Percentiles rank a stretch among this genome's conserved stretches.
phyloP scores from a whole-genome alignment of 768 basidiomycete genomes.

The Myochromella boudieri region DNA sequence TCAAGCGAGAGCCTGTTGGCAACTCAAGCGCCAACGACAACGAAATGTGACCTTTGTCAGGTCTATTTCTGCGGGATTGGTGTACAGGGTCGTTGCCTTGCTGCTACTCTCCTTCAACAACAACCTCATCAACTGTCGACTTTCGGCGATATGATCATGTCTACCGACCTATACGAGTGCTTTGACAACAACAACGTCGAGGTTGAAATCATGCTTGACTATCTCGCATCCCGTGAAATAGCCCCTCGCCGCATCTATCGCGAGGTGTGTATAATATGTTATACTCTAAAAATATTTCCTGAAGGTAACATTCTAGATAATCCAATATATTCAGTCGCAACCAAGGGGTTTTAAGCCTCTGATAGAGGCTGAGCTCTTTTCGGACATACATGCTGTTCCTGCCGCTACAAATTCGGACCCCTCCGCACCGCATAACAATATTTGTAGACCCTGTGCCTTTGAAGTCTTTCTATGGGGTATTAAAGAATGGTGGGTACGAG shows the following conservation, averaged over 20 bases:
- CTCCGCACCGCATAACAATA: conserved; percentile 54
- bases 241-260: conserved; percentile 75
- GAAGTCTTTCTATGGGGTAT: conserved; percentile 77
- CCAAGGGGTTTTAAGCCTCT: conserved; percentile 65
- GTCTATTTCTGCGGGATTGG: conserved; percentile 82
- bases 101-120: conserved; percentile 53
- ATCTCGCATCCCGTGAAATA: conserved; percentile 60
- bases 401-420: conserved; percentile 57
- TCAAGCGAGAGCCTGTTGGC: conserved; percentile 75
- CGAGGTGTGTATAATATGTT: conserved; percentile 46
- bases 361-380: conserved; percentile 69
- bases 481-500: conserved; percentile 81
- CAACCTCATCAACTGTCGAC: conserved; percentile 70
- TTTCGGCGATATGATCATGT: conserved; percentile 75
- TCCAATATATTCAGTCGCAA: conserved; percentile 56
- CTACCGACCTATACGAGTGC: conserved; percentile 74
- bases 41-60: conserved; percentile 81
- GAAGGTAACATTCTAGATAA: conserved; percentile 44
- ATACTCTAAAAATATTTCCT: not conserved
- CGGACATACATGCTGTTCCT: conserved; percentile 61
- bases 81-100: conserved; percentile 71
- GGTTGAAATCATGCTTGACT: conserved; percentile 84
- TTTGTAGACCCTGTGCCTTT: conserved; percentile 72
- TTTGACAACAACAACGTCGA: conserved; percentile 79
- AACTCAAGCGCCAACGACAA: conserved; percentile 69